Conservation (phyloP, 331 rosid genomes). For the Rosa hybrid region DNA sequence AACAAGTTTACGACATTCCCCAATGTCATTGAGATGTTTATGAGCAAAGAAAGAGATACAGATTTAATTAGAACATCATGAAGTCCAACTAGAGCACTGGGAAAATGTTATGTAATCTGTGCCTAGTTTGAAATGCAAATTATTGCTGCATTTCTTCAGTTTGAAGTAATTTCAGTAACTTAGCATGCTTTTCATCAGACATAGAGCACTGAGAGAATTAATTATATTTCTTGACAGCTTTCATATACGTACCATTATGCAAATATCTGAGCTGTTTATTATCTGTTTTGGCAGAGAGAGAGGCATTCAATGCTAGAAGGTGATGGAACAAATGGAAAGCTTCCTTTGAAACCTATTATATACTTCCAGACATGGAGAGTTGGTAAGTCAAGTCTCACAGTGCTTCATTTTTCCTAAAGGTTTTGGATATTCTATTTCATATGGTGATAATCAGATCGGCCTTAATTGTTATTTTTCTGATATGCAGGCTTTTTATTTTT, state of each 20-base stretch:
- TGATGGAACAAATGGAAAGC: slow-evolving; percentile 69
- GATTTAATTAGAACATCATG: not conserved
- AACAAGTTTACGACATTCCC: not conserved
- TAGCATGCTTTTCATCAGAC: not conserved
- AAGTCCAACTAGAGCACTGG: not conserved
- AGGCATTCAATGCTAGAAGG: slow-evolving; percentile 61
- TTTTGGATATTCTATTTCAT: slow-evolving; percentile 22
- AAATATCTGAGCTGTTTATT: not conserved
- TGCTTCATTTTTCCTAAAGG: slow-evolving; percentile 19
- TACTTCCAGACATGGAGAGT: slow-evolving; percentile 88
- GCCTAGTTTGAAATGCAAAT: not conserved
- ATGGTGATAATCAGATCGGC: slow-evolving; percentile 15
- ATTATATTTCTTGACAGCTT: not conserved
- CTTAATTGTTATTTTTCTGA: slow-evolving; percentile 18
- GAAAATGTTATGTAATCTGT: not conserved
- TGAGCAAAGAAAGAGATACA: not conserved
- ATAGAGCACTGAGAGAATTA: not conserved
- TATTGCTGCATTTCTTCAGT: not conserved
- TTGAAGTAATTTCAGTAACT: slow-evolving; percentile 4
- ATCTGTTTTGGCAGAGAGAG: slow-evolving; percentile 65
- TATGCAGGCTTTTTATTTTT: slow-evolving; percentile 80
- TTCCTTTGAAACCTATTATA: slow-evolving; percentile 68
- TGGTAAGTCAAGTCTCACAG: slow-evolving; percentile 47
- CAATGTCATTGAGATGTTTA: not conserved
- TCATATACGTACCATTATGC: not conserved